These are phyloP conservation scores for Brettanomyces sp. DNA, from an alignment of 805 yeast species.

Conservation along the genomic window DNA sequence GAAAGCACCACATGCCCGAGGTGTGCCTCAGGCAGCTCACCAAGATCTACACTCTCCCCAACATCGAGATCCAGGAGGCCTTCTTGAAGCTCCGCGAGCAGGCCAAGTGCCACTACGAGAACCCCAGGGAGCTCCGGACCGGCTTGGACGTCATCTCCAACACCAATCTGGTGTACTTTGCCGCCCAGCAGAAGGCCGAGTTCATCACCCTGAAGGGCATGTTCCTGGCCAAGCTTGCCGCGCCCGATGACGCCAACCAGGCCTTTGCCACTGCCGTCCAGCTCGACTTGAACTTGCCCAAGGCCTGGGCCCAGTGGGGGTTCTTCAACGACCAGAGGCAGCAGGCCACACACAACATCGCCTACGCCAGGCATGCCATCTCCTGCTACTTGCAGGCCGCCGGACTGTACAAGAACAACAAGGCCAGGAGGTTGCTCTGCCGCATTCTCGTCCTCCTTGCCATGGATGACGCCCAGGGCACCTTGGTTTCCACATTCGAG, in stretches of 20 bases:
- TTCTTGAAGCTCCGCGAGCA: slow-evolving; percentile 92
- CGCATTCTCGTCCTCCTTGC: slow-evolving; percentile 90
- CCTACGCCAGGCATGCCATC: slow-evolving; percentile 85
- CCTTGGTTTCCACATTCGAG: slow-evolving; percentile 80
- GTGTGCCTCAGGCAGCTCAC: slow-evolving; percentile 91
- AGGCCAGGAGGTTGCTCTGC: slow-evolving; percentile 79
- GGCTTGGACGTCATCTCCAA: slow-evolving; percentile 95
- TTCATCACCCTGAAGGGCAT: slow-evolving; percentile 96
- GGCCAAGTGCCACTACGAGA: slow-evolving; percentile 95
- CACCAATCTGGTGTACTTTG: slow-evolving; percentile 91
- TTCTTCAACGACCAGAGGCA: slow-evolving; percentile 82
- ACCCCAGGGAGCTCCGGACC: slow-evolving; percentile 80
- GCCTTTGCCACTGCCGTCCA: slow-evolving; percentile 98
- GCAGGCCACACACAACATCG: slow-evolving; percentile 70
- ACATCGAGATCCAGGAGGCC: slow-evolving; percentile 97
- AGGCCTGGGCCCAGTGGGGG: slow-evolving; percentile 99
- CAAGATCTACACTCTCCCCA: slow-evolving; percentile 90
- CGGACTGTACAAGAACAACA: slow-evolving; percentile 86
- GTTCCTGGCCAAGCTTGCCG: slow-evolving; percentile 87
- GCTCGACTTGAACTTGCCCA: slow-evolving; percentile 84
- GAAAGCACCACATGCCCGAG: slow-evolving; percentile 94
- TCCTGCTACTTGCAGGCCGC: slow-evolving; percentile 97
- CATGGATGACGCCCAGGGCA: slow-evolving; percentile 76
- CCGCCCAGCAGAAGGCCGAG: slow-evolving; percentile 96
- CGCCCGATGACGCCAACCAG: slow-evolving; percentile 91